Conservation (phyloP, 768 basidiomycete genomes). For the Amyloporia xantha region DNA sequence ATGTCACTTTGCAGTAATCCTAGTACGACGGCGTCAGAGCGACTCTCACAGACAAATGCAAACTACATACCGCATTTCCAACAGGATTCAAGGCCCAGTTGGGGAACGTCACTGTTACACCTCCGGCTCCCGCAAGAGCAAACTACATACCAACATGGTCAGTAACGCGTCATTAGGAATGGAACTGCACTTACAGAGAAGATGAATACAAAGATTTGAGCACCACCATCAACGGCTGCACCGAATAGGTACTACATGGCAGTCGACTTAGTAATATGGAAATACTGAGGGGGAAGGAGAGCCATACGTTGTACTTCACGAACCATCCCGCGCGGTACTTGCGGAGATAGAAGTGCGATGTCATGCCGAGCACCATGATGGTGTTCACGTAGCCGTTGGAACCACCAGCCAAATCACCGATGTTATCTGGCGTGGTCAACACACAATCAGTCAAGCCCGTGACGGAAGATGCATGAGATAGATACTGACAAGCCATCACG, state of each 20-base stretch:
- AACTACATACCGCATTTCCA: constrained; percentile 2
- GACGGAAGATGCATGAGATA: background rate
- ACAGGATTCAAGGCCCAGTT: constrained; percentile 4
- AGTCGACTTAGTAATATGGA: background rate
- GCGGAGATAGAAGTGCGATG: constrained; percentile 6
- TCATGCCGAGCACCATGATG: constrained; percentile 3
- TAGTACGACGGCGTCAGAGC: background rate
- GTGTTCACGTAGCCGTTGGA: constrained; percentile 8
- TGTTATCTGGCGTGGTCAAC: background rate
- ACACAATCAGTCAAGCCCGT: background rate
- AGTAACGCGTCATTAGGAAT: background rate
- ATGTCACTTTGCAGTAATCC: constrained; percentile 6
- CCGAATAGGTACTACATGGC: constrained; percentile 2
- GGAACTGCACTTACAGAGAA: background rate
- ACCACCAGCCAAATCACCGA: constrained; percentile 5
- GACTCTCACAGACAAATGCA: background rate
- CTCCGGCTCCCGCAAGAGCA: constrained; percentile 3
- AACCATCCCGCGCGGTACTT: constrained; percentile 6
- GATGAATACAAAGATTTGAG: constrained; percentile 7
- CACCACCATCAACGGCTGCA: constrained; percentile 4
- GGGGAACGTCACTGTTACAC: constrained; percentile 2
- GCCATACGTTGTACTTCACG: constrained; percentile 6
- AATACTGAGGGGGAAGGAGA: background rate
- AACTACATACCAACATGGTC: background rate
- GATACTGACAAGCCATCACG: background rate